These are phyloP conservation scores for Podaxis sp. DNA, from an alignment of 768 basidiomycete genomes.

Conservation along the genomic window DNA sequence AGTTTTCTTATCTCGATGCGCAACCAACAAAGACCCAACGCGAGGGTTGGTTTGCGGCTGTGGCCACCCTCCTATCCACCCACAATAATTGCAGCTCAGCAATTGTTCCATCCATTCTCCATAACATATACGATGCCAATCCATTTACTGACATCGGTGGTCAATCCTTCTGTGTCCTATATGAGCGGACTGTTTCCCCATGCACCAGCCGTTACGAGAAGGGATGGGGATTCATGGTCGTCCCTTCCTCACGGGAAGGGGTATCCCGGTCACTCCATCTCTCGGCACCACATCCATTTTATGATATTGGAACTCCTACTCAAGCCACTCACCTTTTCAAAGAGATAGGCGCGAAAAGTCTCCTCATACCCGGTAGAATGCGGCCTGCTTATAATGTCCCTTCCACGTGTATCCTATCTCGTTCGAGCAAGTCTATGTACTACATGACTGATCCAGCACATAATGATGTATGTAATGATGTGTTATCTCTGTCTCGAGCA, in stretches of 20 bases:
- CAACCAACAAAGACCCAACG: conserved; percentile 27
- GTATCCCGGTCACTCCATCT: conserved; percentile 32
- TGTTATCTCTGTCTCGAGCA: not conserved
- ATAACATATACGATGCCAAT: conserved; percentile 22
- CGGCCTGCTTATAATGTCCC: conserved; percentile 28
- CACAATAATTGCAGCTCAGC: conserved; percentile 27
- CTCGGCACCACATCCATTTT: conserved; percentile 41
- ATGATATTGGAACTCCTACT: conserved; percentile 31
- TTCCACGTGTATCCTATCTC: conserved; percentile 28
- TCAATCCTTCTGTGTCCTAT: conserved; percentile 27
- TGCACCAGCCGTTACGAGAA: conserved; percentile 20
- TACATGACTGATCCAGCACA: conserved; percentile 45
- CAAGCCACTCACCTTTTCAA: conserved; percentile 39
- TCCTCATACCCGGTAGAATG: conserved; percentile 36
- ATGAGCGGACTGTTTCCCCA: conserved; percentile 18
- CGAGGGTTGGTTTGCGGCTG: conserved; percentile 22
- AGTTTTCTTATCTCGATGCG: conserved; percentile 24
- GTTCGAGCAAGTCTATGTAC: conserved; percentile 21
- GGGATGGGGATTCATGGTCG: conserved; percentile 34
- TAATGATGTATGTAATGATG: conserved; percentile 29
- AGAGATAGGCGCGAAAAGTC: conserved; percentile 32
- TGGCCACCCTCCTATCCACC: conserved; percentile 23
- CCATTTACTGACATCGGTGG: conserved; percentile 21
- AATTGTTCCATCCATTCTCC: conserved; percentile 23
- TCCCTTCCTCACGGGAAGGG: conserved; percentile 21